These are phyloP conservation scores for Botrytis elliptica DNA, from an alignment of 2,329 filamentous ascomycete species.

Conservation along the genomic window DNA sequence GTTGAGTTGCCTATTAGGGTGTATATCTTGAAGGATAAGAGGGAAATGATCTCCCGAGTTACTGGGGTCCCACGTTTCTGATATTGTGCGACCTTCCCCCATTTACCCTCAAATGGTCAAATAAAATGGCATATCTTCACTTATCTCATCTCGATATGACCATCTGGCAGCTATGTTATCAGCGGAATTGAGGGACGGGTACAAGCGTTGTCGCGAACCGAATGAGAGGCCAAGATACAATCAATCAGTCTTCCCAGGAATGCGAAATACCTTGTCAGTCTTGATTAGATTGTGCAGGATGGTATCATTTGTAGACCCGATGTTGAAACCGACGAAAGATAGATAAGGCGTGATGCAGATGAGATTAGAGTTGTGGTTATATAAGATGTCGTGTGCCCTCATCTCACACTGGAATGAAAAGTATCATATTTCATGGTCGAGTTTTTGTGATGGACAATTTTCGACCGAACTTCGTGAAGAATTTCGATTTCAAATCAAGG, in stretches of 20 bases:
- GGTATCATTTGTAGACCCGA: conserved; percentile 18
- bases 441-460: not conserved
- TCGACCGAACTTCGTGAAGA: not conserved
- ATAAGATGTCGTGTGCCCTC: conserved; percentile 16
- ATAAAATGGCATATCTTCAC: conserved; percentile 10
- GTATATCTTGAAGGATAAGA: conserved; percentile 8
- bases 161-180: conserved; percentile 11
- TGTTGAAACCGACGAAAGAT: conserved; percentile 10
- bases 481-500: not conserved
- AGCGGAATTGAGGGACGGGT: not conserved
- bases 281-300: conserved; percentile 22
- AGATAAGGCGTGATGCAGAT: conserved; percentile 8
- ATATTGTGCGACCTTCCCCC: conserved; percentile 9
- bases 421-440: not conserved
- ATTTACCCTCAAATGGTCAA: not conserved
- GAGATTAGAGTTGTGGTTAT: conserved; percentile 5
- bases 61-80: conserved; percentile 8
- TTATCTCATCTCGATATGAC: conserved; percentile 6
- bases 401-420: not conserved
- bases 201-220: conserved; percentile 7
- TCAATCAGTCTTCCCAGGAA: conserved; percentile 10
- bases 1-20: conserved; percentile 1
- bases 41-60: conserved; percentile 16
- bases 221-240: conserved; percentile 20
- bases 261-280: conserved; percentile 20